phyloP scores from a whole-genome alignment of 768 basidiomycete species.

The Collybia mongolica region DNA sequence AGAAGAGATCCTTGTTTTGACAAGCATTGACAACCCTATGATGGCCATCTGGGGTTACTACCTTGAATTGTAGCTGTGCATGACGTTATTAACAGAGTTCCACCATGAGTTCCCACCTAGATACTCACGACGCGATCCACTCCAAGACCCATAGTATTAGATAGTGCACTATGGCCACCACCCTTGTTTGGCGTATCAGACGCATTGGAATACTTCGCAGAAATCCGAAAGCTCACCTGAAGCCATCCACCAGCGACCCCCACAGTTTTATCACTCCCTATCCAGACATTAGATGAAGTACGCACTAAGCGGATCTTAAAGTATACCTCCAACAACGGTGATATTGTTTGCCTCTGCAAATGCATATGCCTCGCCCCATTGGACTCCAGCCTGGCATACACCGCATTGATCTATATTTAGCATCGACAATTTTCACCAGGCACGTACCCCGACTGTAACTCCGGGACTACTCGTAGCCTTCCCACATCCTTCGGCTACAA shows the following conservation, averaged over 20 bases:
- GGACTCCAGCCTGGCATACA: slow-evolving; percentile 37
- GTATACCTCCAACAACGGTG: slow-evolving; percentile 41
- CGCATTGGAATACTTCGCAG: neutral
- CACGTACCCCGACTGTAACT: slow-evolving; percentile 34
- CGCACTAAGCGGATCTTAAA: neutral
- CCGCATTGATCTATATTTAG: too few species aligned
- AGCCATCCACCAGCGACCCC: slow-evolving; percentile 43
- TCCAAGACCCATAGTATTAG: slow-evolving; percentile 44
- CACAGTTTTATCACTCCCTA: slow-evolving; percentile 37
- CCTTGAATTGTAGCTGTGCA: slow-evolving; percentile 43
- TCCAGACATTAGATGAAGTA: neutral
- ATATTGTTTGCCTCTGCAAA: slow-evolving; percentile 44
- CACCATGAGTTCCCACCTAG: neutral
- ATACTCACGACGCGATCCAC: slow-evolving; percentile 42
- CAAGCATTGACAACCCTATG: slow-evolving; percentile 44
- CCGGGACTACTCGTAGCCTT: slow-evolving; percentile 19
- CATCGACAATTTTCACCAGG: too few species aligned
- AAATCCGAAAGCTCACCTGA: slow-evolving; percentile 18
- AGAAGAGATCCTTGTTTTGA: slow-evolving; percentile 53
- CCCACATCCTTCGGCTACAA: slow-evolving; percentile 35
- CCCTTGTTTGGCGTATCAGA: slow-evolving; percentile 21
- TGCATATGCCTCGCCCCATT: slow-evolving; percentile 40
- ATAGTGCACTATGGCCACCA: slow-evolving; percentile 43
- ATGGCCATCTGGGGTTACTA: slow-evolving; percentile 53
- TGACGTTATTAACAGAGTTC: neutral